Conservation (phyloP, 1,284 basidiomycete species). For the Papiliotrema fonsecae region DNA sequence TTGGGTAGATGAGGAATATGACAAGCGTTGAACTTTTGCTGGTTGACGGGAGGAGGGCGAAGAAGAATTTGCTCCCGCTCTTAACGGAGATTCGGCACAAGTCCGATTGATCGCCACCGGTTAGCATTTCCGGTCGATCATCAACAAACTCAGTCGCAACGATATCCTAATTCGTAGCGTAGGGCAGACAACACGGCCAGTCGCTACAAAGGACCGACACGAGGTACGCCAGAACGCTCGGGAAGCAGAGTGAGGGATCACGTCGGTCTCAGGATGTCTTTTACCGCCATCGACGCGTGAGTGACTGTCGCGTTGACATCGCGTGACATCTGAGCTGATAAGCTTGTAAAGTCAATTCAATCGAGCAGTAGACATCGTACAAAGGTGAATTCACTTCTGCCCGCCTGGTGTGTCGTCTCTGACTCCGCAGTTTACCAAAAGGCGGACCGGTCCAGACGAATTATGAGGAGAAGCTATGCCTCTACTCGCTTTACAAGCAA, state of each 20-base stretch:
- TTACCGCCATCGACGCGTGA: slow-evolving; percentile 22
- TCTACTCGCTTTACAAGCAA: slow-evolving; percentile 96
- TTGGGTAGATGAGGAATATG: background rate
- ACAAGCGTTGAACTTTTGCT: background rate
- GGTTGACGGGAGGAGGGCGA: background rate
- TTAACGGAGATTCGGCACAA: background rate
- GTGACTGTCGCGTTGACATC: slow-evolving; percentile 1
- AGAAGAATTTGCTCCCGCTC: background rate
- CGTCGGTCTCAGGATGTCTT: background rate
- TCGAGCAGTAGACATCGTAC: slow-evolving; percentile 90
- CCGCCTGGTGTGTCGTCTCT: background rate
- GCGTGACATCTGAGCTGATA: background rate
- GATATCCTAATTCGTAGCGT: background rate
- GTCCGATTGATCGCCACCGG: no score
- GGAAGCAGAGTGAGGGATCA: no score
- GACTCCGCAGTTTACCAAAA: slow-evolving; percentile 63
- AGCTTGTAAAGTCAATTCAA: slow-evolving; percentile 63
- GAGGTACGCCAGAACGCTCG: background rate
- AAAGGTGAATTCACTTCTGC: no score
- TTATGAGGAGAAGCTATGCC: slow-evolving; percentile 91
- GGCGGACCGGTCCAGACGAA: slow-evolving; percentile 92
- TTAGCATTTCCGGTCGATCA: background rate
- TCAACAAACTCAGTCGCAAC: no score
- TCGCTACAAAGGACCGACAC: background rate
- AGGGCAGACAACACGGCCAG: background rate